Conservation (phyloP, 768 basidiomycete genomes). For the Rhodotorula babjevae region DNA sequence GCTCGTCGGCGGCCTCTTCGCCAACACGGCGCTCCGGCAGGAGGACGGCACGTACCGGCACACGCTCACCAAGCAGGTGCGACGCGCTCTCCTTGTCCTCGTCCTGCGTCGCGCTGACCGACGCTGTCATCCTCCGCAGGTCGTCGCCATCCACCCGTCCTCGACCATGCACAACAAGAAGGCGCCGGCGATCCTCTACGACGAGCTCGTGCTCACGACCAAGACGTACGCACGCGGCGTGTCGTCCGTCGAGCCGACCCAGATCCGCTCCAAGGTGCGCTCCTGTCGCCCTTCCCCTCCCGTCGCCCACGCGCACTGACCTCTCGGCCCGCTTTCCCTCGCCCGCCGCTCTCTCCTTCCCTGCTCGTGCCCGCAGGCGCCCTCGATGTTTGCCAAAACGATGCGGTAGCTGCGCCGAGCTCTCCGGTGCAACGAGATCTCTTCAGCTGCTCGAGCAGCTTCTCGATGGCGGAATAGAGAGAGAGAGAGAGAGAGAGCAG, state of each 20-base stretch:
- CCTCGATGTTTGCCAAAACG: conserved; percentile 1
- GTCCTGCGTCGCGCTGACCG: neutral
- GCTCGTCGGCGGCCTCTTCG: conserved; percentile 69
- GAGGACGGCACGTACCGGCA: conserved; percentile 76
- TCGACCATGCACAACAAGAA: conserved; percentile 77
- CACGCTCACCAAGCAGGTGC: conserved; percentile 54
- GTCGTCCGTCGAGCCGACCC: conserved; percentile 66
- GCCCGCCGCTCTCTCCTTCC: neutral
- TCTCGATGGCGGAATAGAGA: no score
- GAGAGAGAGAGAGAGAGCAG: no score
- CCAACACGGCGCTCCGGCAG: conserved; percentile 76
- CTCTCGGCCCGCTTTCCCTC: neutral
- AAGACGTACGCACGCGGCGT: conserved; percentile 89
- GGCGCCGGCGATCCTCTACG: conserved; percentile 79
- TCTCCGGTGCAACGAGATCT: neutral
- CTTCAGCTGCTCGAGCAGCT: neutral
- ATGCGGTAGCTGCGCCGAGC: neutral
- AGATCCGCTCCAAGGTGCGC: conserved; percentile 41
- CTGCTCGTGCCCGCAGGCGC: conserved; percentile 1
- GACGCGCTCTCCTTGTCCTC: conserved; percentile 1
- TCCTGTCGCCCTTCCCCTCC: neutral
- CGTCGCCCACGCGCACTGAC: neutral
- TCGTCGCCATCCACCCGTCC: conserved; percentile 84
- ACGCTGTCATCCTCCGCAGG: conserved; percentile 44
- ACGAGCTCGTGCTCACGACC: conserved; percentile 84